Evolutionary conservation across 805 yeast genomes (phyloP), one percentile per base, ranked within the genome.

Genomic region (Ogataea methanolica): DNA sequence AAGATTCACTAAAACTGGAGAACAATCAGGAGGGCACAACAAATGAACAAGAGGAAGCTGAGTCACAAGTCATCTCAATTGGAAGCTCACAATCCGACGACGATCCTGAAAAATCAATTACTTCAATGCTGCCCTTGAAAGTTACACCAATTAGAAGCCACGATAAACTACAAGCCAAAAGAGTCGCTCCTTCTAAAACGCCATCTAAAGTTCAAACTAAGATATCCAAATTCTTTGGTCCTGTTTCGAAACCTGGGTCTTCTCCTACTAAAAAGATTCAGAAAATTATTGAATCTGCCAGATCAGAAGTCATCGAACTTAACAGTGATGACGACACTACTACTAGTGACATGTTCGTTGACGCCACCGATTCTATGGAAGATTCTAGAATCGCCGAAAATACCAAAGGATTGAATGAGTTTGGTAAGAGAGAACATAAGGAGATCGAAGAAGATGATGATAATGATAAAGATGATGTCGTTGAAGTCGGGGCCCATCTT

Each of bases 311-410:
- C 21, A 41, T 31, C 11, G 39, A 34, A 7, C n/a, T 34, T 22
- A 36, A 9, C 17, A 40, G 35, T 16, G 42, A 40, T 11, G 42
- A 40, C 12, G 42, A 46, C 12, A 39, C 35, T 12, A 49, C 23
- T 7, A 51, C 50, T 14, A 34, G 33, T 6, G 48, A 49, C 31
- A 21, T 23, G 21, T 53, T 53, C 42, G 55, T 51, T 6, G 56
- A 53, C 41, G 55, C 55, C 4, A 36, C 41, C 9, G 54, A 53
- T 21, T 33, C 31, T 6, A 15, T 33, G 15, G 31, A 33, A 5
- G 9, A 26, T 4, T 39, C 33, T 8, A 9, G 6, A 7, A 8
- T 15, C 11, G 21, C 6, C 16, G 36, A 41, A 31, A 36, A 35
- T 6, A 16, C 12, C 36, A 16, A 14, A 4, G 16, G 16, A 23